These are phyloP conservation scores for Letharia lupina DNA, from an alignment of 495 filamentous ascomycete species.

Conservation along the genomic window DNA sequence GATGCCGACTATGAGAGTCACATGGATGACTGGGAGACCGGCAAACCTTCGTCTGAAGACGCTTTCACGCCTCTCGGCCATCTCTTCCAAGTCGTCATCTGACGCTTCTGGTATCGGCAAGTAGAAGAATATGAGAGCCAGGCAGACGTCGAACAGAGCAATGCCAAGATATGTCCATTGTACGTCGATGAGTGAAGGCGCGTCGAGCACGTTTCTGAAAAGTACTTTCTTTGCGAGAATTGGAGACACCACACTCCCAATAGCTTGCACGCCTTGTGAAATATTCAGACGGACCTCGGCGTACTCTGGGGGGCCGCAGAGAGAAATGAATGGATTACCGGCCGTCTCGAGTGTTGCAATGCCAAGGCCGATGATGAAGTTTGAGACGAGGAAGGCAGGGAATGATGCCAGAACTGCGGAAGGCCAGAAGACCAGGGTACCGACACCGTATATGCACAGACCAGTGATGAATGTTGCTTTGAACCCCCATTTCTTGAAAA, in stretches of 20 bases:
- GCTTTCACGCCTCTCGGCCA: constrained; percentile 43
- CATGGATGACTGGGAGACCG: constrained; percentile 45
- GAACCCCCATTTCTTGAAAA: constrained; percentile 58
- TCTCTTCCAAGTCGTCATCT: constrained; percentile 52
- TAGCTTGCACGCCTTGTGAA: constrained; percentile 59
- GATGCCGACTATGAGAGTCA: constrained; percentile 49
- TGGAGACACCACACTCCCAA: constrained; percentile 54
- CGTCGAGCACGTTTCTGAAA: constrained; percentile 44
- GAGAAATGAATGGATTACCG: constrained; percentile 59
- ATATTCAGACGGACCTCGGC: constrained; percentile 58
- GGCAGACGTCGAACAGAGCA: constrained; percentile 52
- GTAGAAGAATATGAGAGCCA: constrained; percentile 59
- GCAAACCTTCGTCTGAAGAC: constrained; percentile 42
- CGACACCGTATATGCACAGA: constrained; percentile 54
- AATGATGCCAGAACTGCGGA: constrained; percentile 60
- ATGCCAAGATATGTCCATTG: constrained; percentile 70
- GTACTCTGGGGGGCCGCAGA: constrained; percentile 60
- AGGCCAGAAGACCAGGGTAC: constrained; percentile 64
- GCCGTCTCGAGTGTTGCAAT: constrained; percentile 55
- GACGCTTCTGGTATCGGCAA: constrained; percentile 58
- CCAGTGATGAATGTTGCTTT: constrained; percentile 58
- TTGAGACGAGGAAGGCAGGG: constrained; percentile 55
- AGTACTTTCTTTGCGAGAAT: constrained; percentile 54
- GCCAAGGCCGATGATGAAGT: constrained; percentile 59
- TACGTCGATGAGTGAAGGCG: constrained; percentile 51